Base-by-base conservation (phyloP, 192 early-diverging fungal species). In the Obelidium mucronatum region DNA sequence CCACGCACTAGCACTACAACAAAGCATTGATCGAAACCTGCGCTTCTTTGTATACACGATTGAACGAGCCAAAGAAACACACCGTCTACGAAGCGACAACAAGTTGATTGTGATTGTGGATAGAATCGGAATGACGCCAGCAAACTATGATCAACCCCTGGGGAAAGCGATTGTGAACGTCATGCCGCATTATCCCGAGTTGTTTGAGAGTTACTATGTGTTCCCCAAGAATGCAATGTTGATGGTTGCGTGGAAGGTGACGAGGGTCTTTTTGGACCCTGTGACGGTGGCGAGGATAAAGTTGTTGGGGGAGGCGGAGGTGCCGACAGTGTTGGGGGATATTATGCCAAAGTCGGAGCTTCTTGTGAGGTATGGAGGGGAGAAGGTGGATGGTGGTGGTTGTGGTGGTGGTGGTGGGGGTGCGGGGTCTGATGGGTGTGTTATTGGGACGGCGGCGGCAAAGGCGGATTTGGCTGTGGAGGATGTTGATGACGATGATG, bases 181-280 rank as follows among this genome's bases (percentile, higher is more conserved):
- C 28, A 51, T 80, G 53, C 75, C 51, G 58, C 67, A 79, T 59
- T 80, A 75, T 42, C 79, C 79, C 17, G 73, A 77, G 22, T 65
- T 53, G 30, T 68, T 80, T 54, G 74, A 68, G 30, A 34, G 37
- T n/a, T 62, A 79, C 30, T 80, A 67, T 55, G 51, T 80, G 26
- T 80, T 80, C 39, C 79, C 79, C 26, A 77, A 69, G 26, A 80
- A 61, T 39, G 67, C 67, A 13, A 26, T 80, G 35, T 54, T 80
- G 51, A 72, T 76, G 51, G 73, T 78, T 56, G 79, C 77, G 26
- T 80, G 66, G 63, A 76, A 80, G 2, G 67, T 80, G 15, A 76
- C 75, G 34, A 64, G 68, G 17, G 79, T 80, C 35, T 80, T 77
- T 78, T 78, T 77, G 52, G 67, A 68, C 58, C 44, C 75, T 17